These are phyloP conservation scores for Alternaria panax DNA, from an alignment of 2,329 filamentous ascomycete genomes.

Conservation along the genomic window DNA sequence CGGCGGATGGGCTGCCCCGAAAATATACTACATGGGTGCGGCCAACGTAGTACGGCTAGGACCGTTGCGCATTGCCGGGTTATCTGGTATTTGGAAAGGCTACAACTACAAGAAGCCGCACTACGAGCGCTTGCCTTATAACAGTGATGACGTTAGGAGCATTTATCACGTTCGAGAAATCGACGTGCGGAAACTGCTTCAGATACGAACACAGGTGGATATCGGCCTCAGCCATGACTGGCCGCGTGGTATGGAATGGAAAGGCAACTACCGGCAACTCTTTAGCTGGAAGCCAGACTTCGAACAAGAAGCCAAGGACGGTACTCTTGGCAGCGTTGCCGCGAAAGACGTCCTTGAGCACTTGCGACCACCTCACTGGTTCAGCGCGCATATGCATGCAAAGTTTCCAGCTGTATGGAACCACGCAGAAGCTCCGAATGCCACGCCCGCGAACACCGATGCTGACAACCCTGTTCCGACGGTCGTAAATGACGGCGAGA, in stretches of 20 bases:
- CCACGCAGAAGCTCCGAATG: constrained; percentile 61
- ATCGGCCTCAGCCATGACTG: constrained; percentile 95
- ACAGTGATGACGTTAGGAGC: constrained; percentile 74
- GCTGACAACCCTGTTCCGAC: constrained; percentile 6
- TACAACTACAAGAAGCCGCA: constrained; percentile 86
- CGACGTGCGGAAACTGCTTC: constrained; percentile 87
- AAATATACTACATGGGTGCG: constrained; percentile 96
- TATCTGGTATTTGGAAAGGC: constrained; percentile 95
- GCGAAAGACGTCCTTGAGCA: constrained; percentile 82
- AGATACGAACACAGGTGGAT: constrained; percentile 86
- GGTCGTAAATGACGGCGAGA: constrained; percentile 65
- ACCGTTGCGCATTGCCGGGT: constrained; percentile 82
- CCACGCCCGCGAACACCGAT: constrained; percentile 35
- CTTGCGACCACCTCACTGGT: constrained; percentile 86
- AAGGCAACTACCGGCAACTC: constrained; percentile 72
- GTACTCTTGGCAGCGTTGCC: constrained; percentile 79
- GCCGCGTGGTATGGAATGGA: constrained; percentile 82
- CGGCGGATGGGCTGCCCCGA: constrained; percentile 94
- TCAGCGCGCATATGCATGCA: constrained; percentile 87
- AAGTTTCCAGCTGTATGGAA: constrained; percentile 75
- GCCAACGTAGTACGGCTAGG: constrained; percentile 88
- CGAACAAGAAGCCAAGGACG: constrained; percentile 74
- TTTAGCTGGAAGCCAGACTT: constrained; percentile 80
- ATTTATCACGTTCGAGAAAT: constrained; percentile 91
- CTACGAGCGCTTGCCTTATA: constrained; percentile 86